Conservation (phyloP, 192 early-diverging fungal species). For the Neocallimastix lanati region DNA sequence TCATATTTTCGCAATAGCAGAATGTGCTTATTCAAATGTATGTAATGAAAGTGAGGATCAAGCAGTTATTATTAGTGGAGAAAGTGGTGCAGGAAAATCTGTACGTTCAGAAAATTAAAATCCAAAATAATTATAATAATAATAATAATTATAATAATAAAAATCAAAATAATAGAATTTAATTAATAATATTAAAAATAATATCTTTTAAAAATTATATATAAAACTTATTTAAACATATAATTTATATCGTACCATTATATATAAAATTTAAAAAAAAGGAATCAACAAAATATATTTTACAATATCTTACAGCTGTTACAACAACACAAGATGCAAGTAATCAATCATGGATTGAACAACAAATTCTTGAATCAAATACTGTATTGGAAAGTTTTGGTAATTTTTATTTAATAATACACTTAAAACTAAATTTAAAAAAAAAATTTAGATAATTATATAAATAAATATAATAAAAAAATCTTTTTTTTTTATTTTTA, state of each 20-base stretch:
- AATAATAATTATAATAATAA: neutral
- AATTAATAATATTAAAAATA: too few species aligned
- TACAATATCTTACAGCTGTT: conserved; percentile 28
- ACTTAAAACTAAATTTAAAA: too few species aligned
- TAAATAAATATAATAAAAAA: too few species aligned
- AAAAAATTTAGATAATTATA: too few species aligned
- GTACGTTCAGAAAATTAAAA: neutral
- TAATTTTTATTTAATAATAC: too few species aligned
- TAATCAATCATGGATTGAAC: conserved; percentile 31
- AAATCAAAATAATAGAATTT: too few species aligned
- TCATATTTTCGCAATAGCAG: conserved; percentile 33
- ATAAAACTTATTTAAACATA: too few species aligned
- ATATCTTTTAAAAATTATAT: too few species aligned
- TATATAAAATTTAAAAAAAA: too few species aligned
- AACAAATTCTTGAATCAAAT: conserved; percentile 38
- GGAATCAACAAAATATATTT: conserved; percentile 25
- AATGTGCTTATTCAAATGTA: conserved; percentile 24
- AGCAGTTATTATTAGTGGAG: conserved; percentile 32
- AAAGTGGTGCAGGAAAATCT: conserved; percentile 37
- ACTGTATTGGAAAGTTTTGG: conserved; percentile 35
- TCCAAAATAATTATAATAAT: conserved; percentile 4
- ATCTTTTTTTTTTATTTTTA: too few species aligned
- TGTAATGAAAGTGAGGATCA: conserved; percentile 16
- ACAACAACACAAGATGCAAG: conserved; percentile 8
- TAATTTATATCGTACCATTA: too few species aligned